Base-by-base conservation (phyloP, 1,139 yeast species). In the Eremothecium sinecaudum region DNA sequence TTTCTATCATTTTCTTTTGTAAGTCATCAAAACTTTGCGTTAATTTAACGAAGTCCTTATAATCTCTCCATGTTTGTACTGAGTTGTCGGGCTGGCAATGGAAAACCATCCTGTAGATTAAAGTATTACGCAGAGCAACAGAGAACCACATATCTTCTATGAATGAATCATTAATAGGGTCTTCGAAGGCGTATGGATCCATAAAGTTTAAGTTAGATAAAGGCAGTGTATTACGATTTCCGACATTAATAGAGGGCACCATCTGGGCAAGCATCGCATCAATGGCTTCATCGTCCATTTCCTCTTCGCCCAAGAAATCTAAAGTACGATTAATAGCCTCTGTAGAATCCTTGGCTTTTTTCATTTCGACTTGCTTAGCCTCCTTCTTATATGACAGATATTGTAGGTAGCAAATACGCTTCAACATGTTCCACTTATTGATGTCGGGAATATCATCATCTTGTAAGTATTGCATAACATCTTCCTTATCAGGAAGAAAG, bases 11-110 rank as follows among this genome's bases (percentile, higher is more conserved):
- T 24, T 56, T 52, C 19, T 61, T 59, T 42, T 71, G 90, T 10
- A 75, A 69, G 25, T 66, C 48, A 29, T 59, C 55, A 50, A 80
- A 80, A 0, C 79, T 81, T 21, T 66, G 61, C 35, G 64, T 66
- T 47, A 79, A 56, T 36, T 69, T 71, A 32, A 73, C 69, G 55
- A 67, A 82, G 24, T 70, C 75, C 53, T 83, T 86, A 56, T 86
- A 92, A 33, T 84, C 94, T 39, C 73, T 72, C 99, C 99, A 92
- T 0, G 90, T 72, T 15, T 69, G 67, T 10, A 90, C 97, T 11
- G 72, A 67, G 53, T 90, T 84, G 57, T 92, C 98, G 0, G 99
- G 99, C 55, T 90, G 97, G 44, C 86, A 76, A 45, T 87, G 90
- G 68, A 92, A 92, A 2, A 90, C 84, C 58, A 79, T 67, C 41